These are phyloP conservation scores for Rubia tinctorum DNA, from an alignment of 305 asterid species.

Conservation along the genomic window DNA sequence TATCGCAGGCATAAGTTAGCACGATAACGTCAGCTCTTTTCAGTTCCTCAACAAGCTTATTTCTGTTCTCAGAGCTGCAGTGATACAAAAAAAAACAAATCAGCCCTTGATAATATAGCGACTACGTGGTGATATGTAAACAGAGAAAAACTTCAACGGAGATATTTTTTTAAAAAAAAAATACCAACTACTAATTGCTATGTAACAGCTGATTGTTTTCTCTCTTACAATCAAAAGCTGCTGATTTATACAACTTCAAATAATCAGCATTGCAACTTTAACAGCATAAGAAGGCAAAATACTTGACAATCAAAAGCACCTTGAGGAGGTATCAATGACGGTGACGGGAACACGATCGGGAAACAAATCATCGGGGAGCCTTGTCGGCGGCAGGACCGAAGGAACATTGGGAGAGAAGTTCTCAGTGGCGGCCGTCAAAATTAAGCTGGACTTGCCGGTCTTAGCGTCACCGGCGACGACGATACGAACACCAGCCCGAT, in stretches of 20 bases:
- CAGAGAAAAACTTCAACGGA: too few species aligned
- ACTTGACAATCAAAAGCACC: conserved; percentile 37
- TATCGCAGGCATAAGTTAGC: conserved; percentile 91
- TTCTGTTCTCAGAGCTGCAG: conserved; percentile 68
- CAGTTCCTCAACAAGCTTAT: conserved; percentile 75
- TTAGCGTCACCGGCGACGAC: conserved; percentile 90
- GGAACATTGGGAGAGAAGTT: conserved; percentile 63
- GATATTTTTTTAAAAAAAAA: too few species aligned
- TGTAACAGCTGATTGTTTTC: neutral
- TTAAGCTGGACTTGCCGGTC: conserved; percentile 94
- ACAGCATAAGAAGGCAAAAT: neutral
- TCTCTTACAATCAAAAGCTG: neutral
- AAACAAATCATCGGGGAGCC: conserved; percentile 85
- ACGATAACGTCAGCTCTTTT: conserved; percentile 86
- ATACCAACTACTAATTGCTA: neutral
- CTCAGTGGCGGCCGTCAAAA: conserved; percentile 81
- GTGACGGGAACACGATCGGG: conserved; percentile 93
- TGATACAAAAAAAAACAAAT: conserved; percentile 1
- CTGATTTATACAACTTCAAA: neutral
- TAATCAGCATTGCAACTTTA: neutral
- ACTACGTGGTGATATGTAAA: neutral
- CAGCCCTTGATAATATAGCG: conserved; percentile 13
- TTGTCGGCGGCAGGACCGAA: conserved; percentile 84
- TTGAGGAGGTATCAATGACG: conserved; percentile 74
- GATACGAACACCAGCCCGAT: conserved; percentile 50